Evolutionary conservation across 257 asterid genomes (phyloP).

Genomic region (Solanum lycopersicoides): DNA sequence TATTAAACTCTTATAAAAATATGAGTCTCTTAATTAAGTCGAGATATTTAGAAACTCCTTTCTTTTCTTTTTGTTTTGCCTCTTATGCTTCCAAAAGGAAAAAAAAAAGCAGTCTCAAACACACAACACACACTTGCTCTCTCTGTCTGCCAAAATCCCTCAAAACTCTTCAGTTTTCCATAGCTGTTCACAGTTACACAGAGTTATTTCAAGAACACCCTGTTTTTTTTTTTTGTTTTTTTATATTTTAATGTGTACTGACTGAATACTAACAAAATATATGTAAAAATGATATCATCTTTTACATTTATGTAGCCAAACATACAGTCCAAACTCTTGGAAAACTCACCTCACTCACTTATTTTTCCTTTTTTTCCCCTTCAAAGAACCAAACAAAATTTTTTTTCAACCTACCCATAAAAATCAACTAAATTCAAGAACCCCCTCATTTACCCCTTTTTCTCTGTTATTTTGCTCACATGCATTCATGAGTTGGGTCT

Average conservation of each 20-base stretch:
- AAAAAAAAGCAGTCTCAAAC: background rate
- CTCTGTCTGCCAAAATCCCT: background rate
- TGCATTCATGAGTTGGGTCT: slow-evolving; percentile 54
- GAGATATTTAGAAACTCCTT: fast-evolving
- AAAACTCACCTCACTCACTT: slow-evolving; percentile 7
- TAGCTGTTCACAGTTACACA: background rate
- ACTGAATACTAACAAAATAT: background rate
- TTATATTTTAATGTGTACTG: background rate
- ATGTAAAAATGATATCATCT: background rate
- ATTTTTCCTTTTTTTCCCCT: background rate
- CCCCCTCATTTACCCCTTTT: background rate
- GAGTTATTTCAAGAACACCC: background rate
- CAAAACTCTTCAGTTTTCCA: background rate
- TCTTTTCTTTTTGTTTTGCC: background rate
- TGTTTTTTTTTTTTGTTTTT: background rate
- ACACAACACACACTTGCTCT: background rate
- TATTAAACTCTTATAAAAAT: fast-evolving
- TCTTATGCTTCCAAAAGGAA: background rate
- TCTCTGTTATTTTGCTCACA: slow-evolving; percentile 3
- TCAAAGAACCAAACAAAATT: slow-evolving; percentile 13
- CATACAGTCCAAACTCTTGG: slow-evolving; percentile 13
- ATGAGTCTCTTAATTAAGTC: background rate
- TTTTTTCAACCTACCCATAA: background rate
- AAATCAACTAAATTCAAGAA: slow-evolving; percentile 8
- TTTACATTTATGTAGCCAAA: slow-evolving; percentile 22